Evolutionary conservation across 768 basidiomycete genomes (phyloP).

Genomic region (Amylocystis lapponica): DNA sequence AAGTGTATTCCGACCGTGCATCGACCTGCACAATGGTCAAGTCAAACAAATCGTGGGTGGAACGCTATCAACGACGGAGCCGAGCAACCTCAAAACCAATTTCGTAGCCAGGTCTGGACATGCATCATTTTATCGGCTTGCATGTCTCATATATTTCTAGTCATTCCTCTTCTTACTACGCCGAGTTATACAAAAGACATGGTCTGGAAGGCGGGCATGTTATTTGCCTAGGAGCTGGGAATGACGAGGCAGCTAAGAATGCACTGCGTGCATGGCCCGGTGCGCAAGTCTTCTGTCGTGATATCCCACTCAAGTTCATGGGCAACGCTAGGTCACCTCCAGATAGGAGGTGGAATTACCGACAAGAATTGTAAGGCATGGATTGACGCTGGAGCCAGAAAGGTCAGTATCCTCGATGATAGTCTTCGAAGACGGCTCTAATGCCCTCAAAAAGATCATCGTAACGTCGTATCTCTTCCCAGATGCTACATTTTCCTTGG

Average conservation of each 20-base stretch:
- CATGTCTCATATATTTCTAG: slow-evolving; percentile 31
- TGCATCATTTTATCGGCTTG: slow-evolving; percentile 26
- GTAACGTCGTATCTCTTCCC: slow-evolving; percentile 98
- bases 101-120: slow-evolving; percentile 90
- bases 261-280: slow-evolving; percentile 85
- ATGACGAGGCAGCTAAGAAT: slow-evolving; percentile 82
- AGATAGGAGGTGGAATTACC: slow-evolving; percentile 92
- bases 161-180: slow-evolving; percentile 74
- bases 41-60: slow-evolving; percentile 99
- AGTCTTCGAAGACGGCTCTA: slow-evolving; percentile 4
- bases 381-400: slow-evolving; percentile 86
- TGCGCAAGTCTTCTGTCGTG: slow-evolving; percentile 25
- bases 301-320: too few species aligned
- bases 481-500: slow-evolving; percentile 66
- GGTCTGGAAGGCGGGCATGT: slow-evolving; percentile 81
- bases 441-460: slow-evolving; percentile 76
- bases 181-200: slow-evolving; percentile 66
- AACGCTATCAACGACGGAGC: slow-evolving; percentile 69
- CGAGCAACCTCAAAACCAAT: slow-evolving; percentile 71
- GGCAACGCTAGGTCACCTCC: too few species aligned
- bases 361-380: slow-evolving; percentile 75
- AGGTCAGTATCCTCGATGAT: slow-evolving; percentile 43
- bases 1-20: slow-evolving; percentile 96
- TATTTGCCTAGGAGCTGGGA: slow-evolving; percentile 86
- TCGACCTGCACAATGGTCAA: slow-evolving; percentile 91